Evolutionary conservation across 108 stramenopile genomes (phyloP).

Genomic region (Cyclotella baltica): DNA sequence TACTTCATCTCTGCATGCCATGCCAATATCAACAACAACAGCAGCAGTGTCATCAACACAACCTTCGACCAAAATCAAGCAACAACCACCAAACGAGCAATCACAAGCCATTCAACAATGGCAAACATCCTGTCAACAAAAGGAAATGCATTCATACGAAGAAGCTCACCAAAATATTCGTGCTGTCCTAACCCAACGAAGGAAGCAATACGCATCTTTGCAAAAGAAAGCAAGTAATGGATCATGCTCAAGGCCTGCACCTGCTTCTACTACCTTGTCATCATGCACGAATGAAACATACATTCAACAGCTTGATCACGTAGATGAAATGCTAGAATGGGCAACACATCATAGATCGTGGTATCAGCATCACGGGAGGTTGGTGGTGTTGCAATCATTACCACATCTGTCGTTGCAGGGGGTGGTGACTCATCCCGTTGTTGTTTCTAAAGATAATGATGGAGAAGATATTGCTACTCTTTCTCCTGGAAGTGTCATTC

Average conservation of each 20-base stretch:
- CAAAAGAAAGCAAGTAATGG: background rate
- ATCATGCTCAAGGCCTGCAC: background rate
- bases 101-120: background rate
- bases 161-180: background rate
- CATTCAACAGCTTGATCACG: background rate
- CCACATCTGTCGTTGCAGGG: slow-evolving; percentile 37
- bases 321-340: slow-evolving; percentile 2
- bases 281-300: too few relatives aligned
- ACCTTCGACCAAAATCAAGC: background rate
- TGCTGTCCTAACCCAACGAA: background rate
- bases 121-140: background rate
- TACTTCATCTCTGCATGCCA: too few relatives aligned
- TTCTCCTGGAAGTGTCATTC: slow-evolving; percentile 63
- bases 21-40: too few relatives aligned
- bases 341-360: slow-evolving; percentile 34
- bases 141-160: background rate
- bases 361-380: slow-evolving; percentile 52
- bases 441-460: background rate
- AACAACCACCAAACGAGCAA: slow-evolving; percentile 1
- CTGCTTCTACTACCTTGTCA: too few relatives aligned
- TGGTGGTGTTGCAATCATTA: slow-evolving; percentile 50
- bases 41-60: background rate
- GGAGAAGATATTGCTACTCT: slow-evolving; percentile 42
- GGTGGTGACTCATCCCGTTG: slow-evolving; percentile 11
- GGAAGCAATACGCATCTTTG: background rate